These are phyloP conservation scores for Trichoderma endophyticum DNA, from an alignment of 2,329 filamentous ascomycete genomes.

Conservation along the genomic window DNA sequence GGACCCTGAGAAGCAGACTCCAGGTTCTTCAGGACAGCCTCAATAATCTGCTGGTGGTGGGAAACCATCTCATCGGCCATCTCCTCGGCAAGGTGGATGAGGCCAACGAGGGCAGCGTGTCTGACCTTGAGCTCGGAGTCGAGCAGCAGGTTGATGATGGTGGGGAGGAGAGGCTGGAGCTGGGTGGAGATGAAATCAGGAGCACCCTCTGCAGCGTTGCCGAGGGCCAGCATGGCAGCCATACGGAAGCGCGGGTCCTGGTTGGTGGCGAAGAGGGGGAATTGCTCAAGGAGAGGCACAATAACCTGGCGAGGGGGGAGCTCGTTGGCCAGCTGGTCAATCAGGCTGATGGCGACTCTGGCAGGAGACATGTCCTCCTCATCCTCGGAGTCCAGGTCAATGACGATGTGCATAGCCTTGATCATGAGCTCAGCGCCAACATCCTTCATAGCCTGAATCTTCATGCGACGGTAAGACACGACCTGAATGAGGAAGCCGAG, in stretches of 20 bases:
- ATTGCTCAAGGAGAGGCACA: constrained; percentile 82
- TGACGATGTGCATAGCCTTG: constrained; percentile 84
- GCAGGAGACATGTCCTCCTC: constrained; percentile 80
- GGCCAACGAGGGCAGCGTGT: constrained; percentile 79
- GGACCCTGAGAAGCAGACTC: constrained; percentile 71
- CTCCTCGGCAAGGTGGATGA: constrained; percentile 89
- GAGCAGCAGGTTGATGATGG: constrained; percentile 77
- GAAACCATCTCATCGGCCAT: constrained; percentile 84
- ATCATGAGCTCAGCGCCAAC: constrained; percentile 84
- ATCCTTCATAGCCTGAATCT: constrained; percentile 82
- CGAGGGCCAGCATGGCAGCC: constrained; percentile 86
- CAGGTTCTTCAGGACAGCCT: constrained; percentile 82
- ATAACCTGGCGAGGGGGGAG: constrained; percentile 92
- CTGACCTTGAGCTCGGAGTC: constrained; percentile 83
- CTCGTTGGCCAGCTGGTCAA: constrained; percentile 84
- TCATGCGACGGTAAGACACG: constrained; percentile 88
- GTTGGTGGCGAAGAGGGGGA: constrained; percentile 76
- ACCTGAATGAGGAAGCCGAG: constrained; percentile 92
- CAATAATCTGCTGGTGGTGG: constrained; percentile 81
- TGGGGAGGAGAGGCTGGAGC: constrained; percentile 78
- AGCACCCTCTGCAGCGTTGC: constrained; percentile 92
- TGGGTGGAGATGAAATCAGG: constrained; percentile 97
- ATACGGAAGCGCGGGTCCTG: constrained; percentile 75
- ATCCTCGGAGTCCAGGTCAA: constrained; percentile 77
- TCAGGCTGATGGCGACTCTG: constrained; percentile 76